phyloP scores from a whole-genome alignment of 345 rosid species.

The Pseudoturritis turrita region DNA sequence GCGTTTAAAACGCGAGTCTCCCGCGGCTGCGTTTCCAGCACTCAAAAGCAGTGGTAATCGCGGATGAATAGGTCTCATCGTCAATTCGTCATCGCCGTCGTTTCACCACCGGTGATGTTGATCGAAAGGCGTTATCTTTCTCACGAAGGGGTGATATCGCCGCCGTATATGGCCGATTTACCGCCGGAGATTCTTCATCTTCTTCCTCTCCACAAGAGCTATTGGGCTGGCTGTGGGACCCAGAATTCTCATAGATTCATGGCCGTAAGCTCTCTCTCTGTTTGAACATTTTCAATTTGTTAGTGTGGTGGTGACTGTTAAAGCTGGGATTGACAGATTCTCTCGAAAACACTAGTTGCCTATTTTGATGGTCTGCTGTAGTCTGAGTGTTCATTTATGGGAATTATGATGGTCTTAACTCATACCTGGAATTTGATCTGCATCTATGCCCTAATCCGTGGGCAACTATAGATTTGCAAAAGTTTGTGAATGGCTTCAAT shows the following conservation, averaged over 20 bases:
- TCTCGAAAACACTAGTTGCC: no score
- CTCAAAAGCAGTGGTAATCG: neutral
- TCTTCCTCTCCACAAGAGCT: neutral
- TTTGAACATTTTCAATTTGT: no score
- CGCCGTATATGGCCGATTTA: neutral
- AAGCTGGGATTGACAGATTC: neutral
- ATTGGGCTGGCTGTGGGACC: neutral
- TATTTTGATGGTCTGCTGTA: no score
- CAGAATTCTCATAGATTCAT: neutral
- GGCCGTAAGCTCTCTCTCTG: no score
- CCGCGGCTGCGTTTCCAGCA: neutral
- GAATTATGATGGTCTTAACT: constrained; percentile 34
- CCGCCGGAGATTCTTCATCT: neutral
- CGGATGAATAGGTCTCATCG: neutral
- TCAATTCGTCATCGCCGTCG: neutral
- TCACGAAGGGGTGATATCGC: neutral
- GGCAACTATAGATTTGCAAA: constrained; percentile 11
- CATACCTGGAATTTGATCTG: constrained; percentile 31
- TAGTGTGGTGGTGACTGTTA: neutral
- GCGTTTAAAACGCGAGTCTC: neutral
- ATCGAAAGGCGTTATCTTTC: neutral
- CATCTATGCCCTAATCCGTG: constrained; percentile 43
- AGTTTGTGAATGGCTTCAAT: neutral
- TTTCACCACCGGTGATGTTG: neutral
- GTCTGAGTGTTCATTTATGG: constrained; percentile 35